Conservation (phyloP, 331 rosid species). For the Telfairia occidentalis region DNA sequence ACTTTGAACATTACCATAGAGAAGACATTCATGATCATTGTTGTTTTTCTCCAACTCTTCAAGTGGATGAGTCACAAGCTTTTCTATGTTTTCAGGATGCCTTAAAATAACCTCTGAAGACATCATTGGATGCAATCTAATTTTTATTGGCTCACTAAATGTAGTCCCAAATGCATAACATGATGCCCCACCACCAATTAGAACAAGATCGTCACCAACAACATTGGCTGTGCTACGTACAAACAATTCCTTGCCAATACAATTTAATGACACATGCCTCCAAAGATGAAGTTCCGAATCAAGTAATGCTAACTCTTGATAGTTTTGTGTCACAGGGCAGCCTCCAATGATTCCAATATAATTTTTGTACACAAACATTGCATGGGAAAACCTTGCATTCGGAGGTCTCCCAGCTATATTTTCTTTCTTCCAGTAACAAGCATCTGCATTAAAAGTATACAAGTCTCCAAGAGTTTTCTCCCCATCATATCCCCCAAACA, state of each 20-base stretch:
- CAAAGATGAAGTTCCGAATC: conserved; percentile 48
- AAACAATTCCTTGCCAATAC: conserved; percentile 59
- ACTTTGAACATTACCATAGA: conserved; percentile 17
- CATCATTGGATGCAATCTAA: conserved; percentile 38
- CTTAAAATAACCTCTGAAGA: conserved; percentile 23
- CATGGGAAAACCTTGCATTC: conserved; percentile 86
- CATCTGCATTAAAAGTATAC: conserved; percentile 52
- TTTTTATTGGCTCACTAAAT: conserved; percentile 76
- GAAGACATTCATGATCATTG: conserved; percentile 17
- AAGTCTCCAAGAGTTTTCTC: conserved; percentile 76
- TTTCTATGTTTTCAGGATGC: conserved; percentile 20
- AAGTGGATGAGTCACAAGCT: conserved; percentile 11
- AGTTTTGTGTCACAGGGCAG: conserved; percentile 70
- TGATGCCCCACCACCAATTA: conserved; percentile 87
- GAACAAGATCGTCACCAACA: conserved; percentile 52
- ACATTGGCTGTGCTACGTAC: conserved; percentile 72
- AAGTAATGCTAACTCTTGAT: conserved; percentile 64
- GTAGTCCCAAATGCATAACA: conserved; percentile 96
- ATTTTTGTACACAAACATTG: conserved; percentile 60
- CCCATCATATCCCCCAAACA: conserved; percentile 79
- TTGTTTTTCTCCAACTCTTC: conserved; percentile 21
- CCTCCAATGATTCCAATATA: conserved; percentile 83
- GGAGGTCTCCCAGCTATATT: conserved; percentile 58
- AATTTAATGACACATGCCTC: conserved; percentile 59
- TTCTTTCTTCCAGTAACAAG: conserved; percentile 61